phyloP scores from a whole-genome alignment of 192 early-diverging fungal species.

The Jimgerdemannia flammicorona region DNA sequence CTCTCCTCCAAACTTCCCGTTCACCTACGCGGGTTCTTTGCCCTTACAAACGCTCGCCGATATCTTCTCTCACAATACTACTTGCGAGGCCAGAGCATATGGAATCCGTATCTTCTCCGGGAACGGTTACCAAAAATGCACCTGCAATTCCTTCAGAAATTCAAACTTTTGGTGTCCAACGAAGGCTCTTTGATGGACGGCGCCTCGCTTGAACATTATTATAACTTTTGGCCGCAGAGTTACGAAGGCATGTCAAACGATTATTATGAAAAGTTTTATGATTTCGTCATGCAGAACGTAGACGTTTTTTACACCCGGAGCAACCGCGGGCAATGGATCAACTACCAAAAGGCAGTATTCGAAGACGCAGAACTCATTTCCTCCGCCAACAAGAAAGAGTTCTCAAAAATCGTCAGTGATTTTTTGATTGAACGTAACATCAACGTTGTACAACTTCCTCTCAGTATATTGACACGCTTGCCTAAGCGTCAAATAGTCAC shows the following conservation, averaged over 20 bases:
- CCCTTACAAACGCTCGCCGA: constrained; percentile 18
- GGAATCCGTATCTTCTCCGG: not conserved
- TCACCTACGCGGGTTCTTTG: constrained; percentile 36
- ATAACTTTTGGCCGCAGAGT: not conserved
- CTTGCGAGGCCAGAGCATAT: not conserved
- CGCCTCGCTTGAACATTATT: not conserved
- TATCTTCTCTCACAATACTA: not conserved
- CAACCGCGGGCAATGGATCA: not conserved
- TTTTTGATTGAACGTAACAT: not conserved
- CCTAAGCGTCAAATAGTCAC: not conserved
- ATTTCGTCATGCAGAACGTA: not conserved
- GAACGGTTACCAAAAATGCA: not conserved
- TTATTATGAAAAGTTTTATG: not conserved
- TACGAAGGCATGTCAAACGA: not conserved
- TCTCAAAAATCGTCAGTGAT: not conserved
- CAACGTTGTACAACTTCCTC: not conserved
- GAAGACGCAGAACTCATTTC: not conserved
- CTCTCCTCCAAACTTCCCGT: constrained; percentile 23
- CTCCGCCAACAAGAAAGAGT: no score
- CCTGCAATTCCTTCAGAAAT: not conserved
- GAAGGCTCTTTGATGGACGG: not conserved
- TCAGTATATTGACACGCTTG: not conserved
- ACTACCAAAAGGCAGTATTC: not conserved
- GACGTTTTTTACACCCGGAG: not conserved
- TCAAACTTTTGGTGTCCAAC: not conserved